Evolutionary conservation across 805 yeast genomes (phyloP), one percentile per base, ranked within the genome.

Genomic region (Kuraishia ogatae): DNA sequence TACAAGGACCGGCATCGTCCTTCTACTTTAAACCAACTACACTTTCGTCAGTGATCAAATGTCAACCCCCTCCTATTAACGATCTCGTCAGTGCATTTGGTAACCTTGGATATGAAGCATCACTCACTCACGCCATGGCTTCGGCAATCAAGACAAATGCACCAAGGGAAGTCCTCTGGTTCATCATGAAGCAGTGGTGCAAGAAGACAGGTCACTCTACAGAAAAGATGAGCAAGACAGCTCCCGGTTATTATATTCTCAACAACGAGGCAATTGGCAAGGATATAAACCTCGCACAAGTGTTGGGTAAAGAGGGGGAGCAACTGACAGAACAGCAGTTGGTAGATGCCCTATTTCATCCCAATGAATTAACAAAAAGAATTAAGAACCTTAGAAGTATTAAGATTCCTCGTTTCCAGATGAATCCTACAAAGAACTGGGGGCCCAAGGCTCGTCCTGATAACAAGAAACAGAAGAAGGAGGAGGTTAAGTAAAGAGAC

Each of bases 341-440:
- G 50, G 29, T 67, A 20, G 70, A 65, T 3, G 73, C 79, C 55
- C 80, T 85, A 43, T 91, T 93, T 62, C 84, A 81, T 53, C 71
- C 78, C 47, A 82, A 84, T 69, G 79, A 79, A 54, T 70, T 80
- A 52, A 81, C 91, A 57, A 76, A 73, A 20, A 76, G 73, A 52
- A 71, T 91, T 55, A 82, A 82, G 61, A 74, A 70, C 55, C 72
- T 89, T 54, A 78, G 97, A 63, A 84, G 81, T 59, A 77, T 89
- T 56, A 90, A 90, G 70, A 81, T 93, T 66, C 90, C 90, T 15
- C 78, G 97, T 62, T 93, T 79, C 70, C 99, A 92, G 67, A 91
- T 84, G 65, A 93, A 92, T 65, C 99, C 99, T 17, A 80, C 90
- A 0, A 89, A 88, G 66, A 85, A 89, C 67, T 94, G 99, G 99